Evolutionary conservation across 2,329 filamentous ascomycete species (phyloP), one percentile per base, ranked within the genome.

Genomic region (Zopfia rhizophila): DNA sequence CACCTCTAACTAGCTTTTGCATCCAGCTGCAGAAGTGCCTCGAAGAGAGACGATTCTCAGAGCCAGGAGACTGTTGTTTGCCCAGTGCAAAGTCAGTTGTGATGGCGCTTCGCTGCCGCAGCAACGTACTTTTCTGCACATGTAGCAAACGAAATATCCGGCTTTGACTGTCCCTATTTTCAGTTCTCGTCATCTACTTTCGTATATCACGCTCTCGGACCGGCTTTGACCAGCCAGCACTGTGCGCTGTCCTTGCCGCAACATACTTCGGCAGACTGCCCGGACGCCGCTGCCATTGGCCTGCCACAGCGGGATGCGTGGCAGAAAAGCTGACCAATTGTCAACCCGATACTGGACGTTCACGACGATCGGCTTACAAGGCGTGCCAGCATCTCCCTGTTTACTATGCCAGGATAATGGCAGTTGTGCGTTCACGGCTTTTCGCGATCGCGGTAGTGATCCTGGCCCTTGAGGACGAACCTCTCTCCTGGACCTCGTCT

Each of bases 381-480:
- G 36, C 31, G 18, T 40, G 19, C 22, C 7, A 14, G 16, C 28
- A 7, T 16, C 32, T 30, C 11, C 13, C 19, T n/a, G n/a, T n/a
- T n/a, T n/a, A n/a, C n/a, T 17, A 30, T 25, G 38, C 54, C 50
- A 45, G 51, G 38, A 56, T 53, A 32, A 52, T 56, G 52, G 43
- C 27, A 43, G 47, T 52, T 54, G 48, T 55, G 50, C 59, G 48
- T 61, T 17, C 55, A 55, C 55, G 51, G 53, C 35, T 31, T 50
- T 50, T n/a, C n/a, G 48, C 48, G 33, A 51, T 30, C 23, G 37
- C 29, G 13, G 28, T 23, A 28, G 24, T 14, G 28, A 56, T 56
- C 54, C 58, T 55, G 49, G 58, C 52, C 42, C 46, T n/a, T 39
- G 39, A 59, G 48, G 45, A 52, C 37, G 55, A 61, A 60, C 64